phyloP scores from a whole-genome alignment of 1,139 yeast genomes.

The Tardiomyces blankii region DNA sequence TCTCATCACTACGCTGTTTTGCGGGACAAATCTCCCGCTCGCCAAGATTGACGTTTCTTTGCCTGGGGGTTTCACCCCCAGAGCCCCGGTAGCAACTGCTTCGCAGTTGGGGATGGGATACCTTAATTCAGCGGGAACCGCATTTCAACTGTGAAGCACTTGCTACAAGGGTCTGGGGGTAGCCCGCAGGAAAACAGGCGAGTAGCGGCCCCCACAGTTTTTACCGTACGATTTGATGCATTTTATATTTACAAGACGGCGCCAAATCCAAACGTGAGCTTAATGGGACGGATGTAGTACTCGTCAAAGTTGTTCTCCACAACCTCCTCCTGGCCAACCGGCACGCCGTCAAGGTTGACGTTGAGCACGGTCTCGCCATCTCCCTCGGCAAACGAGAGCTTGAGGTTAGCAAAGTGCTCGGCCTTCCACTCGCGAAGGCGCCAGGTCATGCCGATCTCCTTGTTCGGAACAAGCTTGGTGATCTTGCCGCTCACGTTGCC shows the following conservation, averaged over 20 bases:
- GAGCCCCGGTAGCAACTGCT: too few relatives aligned
- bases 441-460: conserved; percentile 67
- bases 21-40: too few relatives aligned
- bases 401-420: conserved; percentile 66
- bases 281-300: conserved; percentile 78
- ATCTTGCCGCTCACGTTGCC: conserved; percentile 79
- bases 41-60: too few relatives aligned
- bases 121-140: too few relatives aligned
- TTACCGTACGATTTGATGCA: conserved; percentile 1
- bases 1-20: too few relatives aligned
- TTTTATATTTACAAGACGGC: conserved; percentile 18
- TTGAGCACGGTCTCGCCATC: conserved; percentile 71
- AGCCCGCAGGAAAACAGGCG: too few relatives aligned
- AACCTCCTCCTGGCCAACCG: conserved; percentile 92
- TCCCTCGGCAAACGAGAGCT: conserved; percentile 60
- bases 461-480: conserved; percentile 44
- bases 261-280: conserved; percentile 83
- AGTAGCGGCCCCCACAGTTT: too few relatives aligned
- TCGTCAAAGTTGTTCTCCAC: conserved; percentile 80
- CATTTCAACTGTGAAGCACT: too few relatives aligned
- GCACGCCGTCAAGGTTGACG: conserved; percentile 80
- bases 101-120: too few relatives aligned
- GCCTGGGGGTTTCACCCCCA: too few relatives aligned
- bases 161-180: too few relatives aligned
- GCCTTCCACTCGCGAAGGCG: conserved; percentile 79